Evolutionary conservation across 331 rosid genomes (phyloP), one percentile per base, ranked within the genome.

Genomic region (Malus hybrid): DNA sequence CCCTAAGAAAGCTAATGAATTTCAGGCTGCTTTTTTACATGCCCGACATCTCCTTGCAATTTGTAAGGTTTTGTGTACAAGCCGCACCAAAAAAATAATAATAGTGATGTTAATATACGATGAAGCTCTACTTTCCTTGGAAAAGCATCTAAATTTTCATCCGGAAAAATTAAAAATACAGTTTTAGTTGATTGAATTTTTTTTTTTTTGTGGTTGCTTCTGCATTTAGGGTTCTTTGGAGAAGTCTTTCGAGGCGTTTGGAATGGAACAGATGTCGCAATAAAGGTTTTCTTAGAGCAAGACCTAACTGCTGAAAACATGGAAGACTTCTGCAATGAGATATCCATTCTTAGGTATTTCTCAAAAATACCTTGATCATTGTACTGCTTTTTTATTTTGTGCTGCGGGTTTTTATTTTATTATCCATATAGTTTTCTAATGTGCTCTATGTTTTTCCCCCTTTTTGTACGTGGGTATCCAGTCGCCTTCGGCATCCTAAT

Each of bases 301-400:
- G 98, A 92, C 88, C 85, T 92, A 72, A 95, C 98, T 68, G 85
- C 90, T 68, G 98, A 95, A 84, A 95, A 95, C 86, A 87, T 92
- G 96, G 98, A 92, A 87, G 99, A 95, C 75, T 95, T 95, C 78
- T 92, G 99, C 81, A 95, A 95, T 77, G 99, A 95, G 84, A 95
- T 95, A 86, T 82, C 94, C 67, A 92, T 95, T 88, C 97, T 95
- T 78, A 89, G 98, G 99, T 95, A 76, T 63, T 78, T 64, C 56
- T 75, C 34, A 61, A 57, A 65, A 34, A 70, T 74, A 36, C 58
- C 36, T 75, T 34, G 60, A 66, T 60, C 72, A 39, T 69, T 55
- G 60, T 28, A 10, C 34, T 28, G 28, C 70, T 64, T 79, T 67
- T 74, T 72, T 13, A 16, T 58, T 62, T 79, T 39, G 68, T 60